These are phyloP conservation scores for Neoscytalidium dimidiatum DNA, from an alignment of 2,329 filamentous ascomycete genomes.

Conservation along the genomic window DNA sequence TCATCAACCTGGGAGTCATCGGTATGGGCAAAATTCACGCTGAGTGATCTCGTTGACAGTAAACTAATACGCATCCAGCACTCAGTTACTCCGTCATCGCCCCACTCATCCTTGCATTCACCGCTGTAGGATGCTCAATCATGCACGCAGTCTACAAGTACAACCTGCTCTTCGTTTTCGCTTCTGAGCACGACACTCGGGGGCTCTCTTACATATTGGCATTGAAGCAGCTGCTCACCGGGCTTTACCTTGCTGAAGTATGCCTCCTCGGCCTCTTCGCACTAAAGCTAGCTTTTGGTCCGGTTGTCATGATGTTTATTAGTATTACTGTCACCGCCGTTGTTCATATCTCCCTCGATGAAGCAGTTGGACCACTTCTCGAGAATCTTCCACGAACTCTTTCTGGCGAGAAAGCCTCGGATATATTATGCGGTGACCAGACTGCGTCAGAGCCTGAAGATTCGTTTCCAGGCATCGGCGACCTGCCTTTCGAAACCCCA, in stretches of 20 bases:
- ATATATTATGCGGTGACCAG: constrained; percentile 47
- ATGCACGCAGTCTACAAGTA: constrained; percentile 95
- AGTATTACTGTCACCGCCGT: constrained; percentile 68
- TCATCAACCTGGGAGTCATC: constrained; percentile 95
- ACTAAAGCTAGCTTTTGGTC: constrained; percentile 64
- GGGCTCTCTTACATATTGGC: constrained; percentile 89
- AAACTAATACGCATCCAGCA: constrained; percentile 36
- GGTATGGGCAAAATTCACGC: constrained; percentile 45
- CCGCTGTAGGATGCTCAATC: constrained; percentile 85
- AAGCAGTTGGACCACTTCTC: constrained; percentile 80
- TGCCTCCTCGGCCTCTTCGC: constrained; percentile 90
- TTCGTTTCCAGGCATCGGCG: background rate
- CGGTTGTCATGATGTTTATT: constrained; percentile 87
- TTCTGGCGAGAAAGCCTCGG: constrained; percentile 92
- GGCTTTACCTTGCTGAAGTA: constrained; percentile 91
- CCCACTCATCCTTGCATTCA: constrained; percentile 88
- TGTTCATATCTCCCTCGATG: constrained; percentile 80
- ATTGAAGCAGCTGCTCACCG: constrained; percentile 93
- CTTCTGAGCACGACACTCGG: constrained; percentile 86
- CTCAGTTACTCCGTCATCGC: constrained; percentile 87
- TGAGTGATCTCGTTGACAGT: constrained; percentile 25
- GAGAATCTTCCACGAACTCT: constrained; percentile 90
- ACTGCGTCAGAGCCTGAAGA: background rate
- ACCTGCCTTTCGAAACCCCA: background rate
- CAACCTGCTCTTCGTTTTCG: constrained; percentile 91